Percentiles rank a stretch among this genome's conserved stretches.
Evolutionary conservation across 768 basidiomycete genomes (phyloP).

Genomic region (Lyophyllum decastes): DNA sequence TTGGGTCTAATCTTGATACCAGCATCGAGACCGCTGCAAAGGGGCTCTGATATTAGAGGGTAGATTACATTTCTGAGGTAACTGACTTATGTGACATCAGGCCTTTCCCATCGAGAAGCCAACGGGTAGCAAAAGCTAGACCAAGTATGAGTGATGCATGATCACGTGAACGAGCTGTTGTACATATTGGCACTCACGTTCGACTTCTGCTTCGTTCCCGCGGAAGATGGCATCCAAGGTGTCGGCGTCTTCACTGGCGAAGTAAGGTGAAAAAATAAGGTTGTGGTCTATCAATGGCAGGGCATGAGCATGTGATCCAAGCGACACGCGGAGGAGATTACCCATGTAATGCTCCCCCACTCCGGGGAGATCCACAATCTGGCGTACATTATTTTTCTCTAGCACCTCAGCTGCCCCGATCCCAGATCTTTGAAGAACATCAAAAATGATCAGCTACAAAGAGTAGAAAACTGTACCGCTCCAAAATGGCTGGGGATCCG

Average conservation of each 20-base stretch:
- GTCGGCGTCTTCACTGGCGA: conserved; percentile 43
- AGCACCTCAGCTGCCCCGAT: conserved; percentile 60
- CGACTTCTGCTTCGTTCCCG: conserved; percentile 34
- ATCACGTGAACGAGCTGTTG: background rate
- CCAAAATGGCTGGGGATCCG: conserved; percentile 56
- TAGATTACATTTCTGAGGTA: background rate
- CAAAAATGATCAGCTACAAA: background rate
- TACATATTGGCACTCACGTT: conserved; percentile 33
- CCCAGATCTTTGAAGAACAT: conserved; percentile 45
- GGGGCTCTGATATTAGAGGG: background rate
- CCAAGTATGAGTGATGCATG: background rate
- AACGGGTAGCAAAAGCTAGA: conserved; percentile 16
- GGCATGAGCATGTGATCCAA: background rate
- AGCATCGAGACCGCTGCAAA: conserved; percentile 48
- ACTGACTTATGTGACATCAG: conserved; percentile 55
- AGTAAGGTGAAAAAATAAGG: conserved; percentile 36
- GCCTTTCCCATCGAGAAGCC: conserved; percentile 17
- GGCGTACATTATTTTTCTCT: conserved; percentile 44
- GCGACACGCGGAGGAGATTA: conserved; percentile 17
- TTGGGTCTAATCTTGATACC: conserved; percentile 60
- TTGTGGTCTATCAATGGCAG: conserved; percentile 39
- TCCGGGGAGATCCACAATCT: conserved; percentile 65
- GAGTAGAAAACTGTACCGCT: conserved; percentile 32
- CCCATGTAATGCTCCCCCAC: conserved; percentile 75
- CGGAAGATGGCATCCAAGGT: conserved; percentile 52